Evolutionary conservation across 257 asterid genomes (phyloP), one percentile per base, ranked within the genome.

Genomic region (Dorcoceras hygrometricum): DNA sequence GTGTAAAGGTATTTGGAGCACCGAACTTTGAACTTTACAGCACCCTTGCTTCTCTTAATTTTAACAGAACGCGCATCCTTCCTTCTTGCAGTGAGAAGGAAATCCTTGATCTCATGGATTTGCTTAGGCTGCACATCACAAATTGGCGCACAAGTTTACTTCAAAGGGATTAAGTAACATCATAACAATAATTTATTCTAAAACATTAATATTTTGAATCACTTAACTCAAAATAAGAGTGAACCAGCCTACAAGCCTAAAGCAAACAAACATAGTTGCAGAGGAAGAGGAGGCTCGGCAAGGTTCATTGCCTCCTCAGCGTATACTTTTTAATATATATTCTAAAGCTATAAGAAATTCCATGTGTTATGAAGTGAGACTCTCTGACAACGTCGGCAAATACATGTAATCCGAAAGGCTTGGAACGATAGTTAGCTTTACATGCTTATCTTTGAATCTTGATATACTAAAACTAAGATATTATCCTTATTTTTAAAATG

Each of bases 41-140:
- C 86, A 62, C 81, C 88, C 36, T 80, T 83, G 79, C 82, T 80
- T 48, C 51, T 80, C 84, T 83, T 83, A 63, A 83, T 83, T 66
- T 76, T 83, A 73, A 83, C 83, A 0, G 86, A 67, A 0, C 76
- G 84, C 0, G 88, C 88, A 73, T 83, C 88, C 82, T 80, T 80
- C 78, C 88, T 80, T 53, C 88, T 81, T 6, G 88, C 86, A 2
- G 88, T 80, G 48, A 80, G 71, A 31, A 83, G 86, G 74, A 83
- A 83, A 69, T 83, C 88, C 75, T 83, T 80, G 64, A 83, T 83
- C 80, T 83, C 88, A 29, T 83, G 84, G 59, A 83, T 83, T 59
- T 83, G 84, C 80, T 83, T 83, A 32, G 86, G 88, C 88, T 83
- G 83, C 23, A 71, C 2, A 54, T 48, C 8, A 48, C 20, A 57